These are phyloP conservation scores for Raddia guianensis DNA, from an alignment of 176 grass and related monocot genomes.

Conservation along the genomic window DNA sequence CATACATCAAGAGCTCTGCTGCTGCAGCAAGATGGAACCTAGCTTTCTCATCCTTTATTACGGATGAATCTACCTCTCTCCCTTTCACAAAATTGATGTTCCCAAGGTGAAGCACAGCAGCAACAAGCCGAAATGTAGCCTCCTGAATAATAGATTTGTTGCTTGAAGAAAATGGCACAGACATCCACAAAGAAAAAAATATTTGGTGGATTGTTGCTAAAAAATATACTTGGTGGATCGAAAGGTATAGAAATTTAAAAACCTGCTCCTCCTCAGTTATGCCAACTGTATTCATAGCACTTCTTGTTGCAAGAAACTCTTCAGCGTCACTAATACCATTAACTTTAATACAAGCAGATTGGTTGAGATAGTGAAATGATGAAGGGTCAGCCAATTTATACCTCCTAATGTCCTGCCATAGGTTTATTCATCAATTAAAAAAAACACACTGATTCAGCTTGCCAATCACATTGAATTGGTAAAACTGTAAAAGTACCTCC, in stretches of 20 bases:
- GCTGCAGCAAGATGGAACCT: slow-evolving; percentile 82
- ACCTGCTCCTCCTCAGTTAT: slow-evolving; percentile 91
- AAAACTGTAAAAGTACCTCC: slow-evolving; percentile 52
- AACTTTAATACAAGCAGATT: slow-evolving; percentile 83
- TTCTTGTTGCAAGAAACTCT: slow-evolving; percentile 91
- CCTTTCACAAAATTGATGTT: slow-evolving; percentile 96
- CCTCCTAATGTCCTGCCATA: slow-evolving; percentile 68
- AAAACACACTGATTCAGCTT: slow-evolving; percentile 26
- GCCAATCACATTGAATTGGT: slow-evolving; percentile 15
- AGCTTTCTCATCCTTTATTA: slow-evolving; percentile 82
- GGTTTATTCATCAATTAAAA: slow-evolving; percentile 24
- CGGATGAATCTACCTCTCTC: slow-evolving; percentile 83
- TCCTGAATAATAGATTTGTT: slow-evolving; percentile 57
- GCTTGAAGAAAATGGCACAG: slow-evolving; percentile 13
- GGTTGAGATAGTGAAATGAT: slow-evolving; percentile 91
- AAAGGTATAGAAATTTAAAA: slow-evolving; percentile 24
- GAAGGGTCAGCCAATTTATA: slow-evolving; percentile 72
- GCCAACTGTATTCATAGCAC: slow-evolving; percentile 92
- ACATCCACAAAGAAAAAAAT: slow-evolving; percentile 30
- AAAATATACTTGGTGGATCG: neutral
- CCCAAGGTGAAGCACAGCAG: slow-evolving; percentile 92
- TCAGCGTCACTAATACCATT: slow-evolving; percentile 81
- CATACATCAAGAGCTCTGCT: slow-evolving; percentile 90
- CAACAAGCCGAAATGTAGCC: slow-evolving; percentile 83
- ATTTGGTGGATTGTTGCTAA: neutral